These are phyloP conservation scores for Camellia lanceoleosa DNA, from an alignment of 148 eudicot species.

Conservation along the genomic window DNA sequence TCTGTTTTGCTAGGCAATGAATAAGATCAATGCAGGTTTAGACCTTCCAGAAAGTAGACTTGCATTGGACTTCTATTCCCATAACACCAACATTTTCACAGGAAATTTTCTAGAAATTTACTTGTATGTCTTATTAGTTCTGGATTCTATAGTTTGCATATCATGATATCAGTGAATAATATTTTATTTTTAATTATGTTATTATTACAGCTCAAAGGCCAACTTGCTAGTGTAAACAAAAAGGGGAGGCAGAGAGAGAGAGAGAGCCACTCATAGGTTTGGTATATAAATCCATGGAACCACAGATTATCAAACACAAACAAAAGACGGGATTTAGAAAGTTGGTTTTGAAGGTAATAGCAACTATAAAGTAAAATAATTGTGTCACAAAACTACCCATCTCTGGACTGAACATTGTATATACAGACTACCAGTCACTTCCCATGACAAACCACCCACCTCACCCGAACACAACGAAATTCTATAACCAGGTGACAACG, in stretches of 20 bases:
- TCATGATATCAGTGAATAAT: background rate
- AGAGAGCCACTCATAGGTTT: too few species aligned
- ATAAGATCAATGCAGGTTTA: conserved; percentile 96
- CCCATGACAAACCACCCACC: background rate
- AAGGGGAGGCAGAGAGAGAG: too few species aligned
- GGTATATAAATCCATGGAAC: background rate
- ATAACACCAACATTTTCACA: background rate
- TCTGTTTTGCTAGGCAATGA: conserved; percentile 91
- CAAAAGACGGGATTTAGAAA: background rate
- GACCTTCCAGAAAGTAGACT: conserved; percentile 2
- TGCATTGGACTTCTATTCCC: background rate
- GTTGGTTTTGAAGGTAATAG: background rate
- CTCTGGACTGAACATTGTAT: too few species aligned
- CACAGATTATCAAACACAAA: background rate
- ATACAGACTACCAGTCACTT: too few species aligned
- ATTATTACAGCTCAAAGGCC: too few species aligned
- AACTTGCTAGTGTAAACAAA: too few species aligned
- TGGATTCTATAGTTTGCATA: background rate
- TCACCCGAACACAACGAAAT: too few species aligned
- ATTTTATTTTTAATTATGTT: too few species aligned
- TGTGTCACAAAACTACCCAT: too few species aligned
- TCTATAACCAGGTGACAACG: too few species aligned
- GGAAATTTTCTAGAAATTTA: background rate
- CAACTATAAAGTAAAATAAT: too few species aligned
- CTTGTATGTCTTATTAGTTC: background rate